Conservation (phyloP, 2,329 filamentous ascomycete genomes). For the Paracoccidioides brasiliensis region DNA sequence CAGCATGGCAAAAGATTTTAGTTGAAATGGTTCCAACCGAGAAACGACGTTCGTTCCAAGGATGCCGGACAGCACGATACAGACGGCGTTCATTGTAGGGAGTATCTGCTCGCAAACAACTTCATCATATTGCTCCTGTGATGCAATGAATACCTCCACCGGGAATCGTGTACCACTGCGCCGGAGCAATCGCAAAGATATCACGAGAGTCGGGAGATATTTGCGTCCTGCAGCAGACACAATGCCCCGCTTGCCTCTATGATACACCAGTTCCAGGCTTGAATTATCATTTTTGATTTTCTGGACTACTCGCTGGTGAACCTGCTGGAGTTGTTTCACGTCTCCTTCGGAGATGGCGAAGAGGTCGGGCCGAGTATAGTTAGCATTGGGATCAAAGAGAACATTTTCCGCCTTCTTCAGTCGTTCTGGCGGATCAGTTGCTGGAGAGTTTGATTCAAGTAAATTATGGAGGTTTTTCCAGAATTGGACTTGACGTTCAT, state of each 20-base stretch:
- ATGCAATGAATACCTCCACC: constrained; percentile 35
- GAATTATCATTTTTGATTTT: constrained; percentile 14
- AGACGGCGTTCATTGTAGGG: constrained; percentile 30
- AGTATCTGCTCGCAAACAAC: constrained; percentile 33
- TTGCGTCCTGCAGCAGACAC: constrained; percentile 29
- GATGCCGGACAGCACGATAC: constrained; percentile 33
- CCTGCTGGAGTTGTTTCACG: constrained; percentile 18
- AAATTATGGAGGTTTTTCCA: background rate
- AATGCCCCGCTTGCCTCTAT: constrained; percentile 18
- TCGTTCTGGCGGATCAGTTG: background rate
- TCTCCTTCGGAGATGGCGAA: constrained; percentile 18
- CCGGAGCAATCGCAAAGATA: constrained; percentile 35
- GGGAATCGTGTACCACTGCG: constrained; percentile 31
- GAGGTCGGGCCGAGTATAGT: constrained; percentile 17
- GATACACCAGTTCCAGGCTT: constrained; percentile 18
- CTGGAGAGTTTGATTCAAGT: background rate
- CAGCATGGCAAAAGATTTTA: constrained; percentile 37
- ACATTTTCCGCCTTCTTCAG: background rate
- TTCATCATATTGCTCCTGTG: constrained; percentile 29
- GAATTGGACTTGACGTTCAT: constrained; percentile 1
- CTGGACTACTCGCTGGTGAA: constrained; percentile 22
- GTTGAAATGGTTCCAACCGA: constrained; percentile 28
- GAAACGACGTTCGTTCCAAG: constrained; percentile 19
- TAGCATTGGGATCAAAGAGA: constrained; percentile 16
- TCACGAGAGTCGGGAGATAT: constrained; percentile 32